phyloP scores from a whole-genome alignment of 2,329 filamentous ascomycete genomes.

The Hymenoscyphus scutula region DNA sequence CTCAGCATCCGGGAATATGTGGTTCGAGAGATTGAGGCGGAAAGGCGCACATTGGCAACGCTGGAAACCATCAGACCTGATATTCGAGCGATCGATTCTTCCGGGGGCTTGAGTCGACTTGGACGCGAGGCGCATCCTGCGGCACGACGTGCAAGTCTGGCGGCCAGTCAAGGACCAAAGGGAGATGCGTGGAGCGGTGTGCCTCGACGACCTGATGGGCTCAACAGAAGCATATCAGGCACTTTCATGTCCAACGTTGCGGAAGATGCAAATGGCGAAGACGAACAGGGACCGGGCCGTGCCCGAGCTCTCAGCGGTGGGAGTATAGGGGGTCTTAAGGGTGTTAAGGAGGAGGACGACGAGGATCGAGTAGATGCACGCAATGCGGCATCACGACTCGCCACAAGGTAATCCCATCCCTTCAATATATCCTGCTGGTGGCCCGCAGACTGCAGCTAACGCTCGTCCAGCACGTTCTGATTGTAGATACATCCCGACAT shows the following conservation, averaged over 20 bases:
- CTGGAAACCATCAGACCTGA: constrained; percentile 93
- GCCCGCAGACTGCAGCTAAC: constrained; percentile 1
- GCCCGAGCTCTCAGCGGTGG: constrained; percentile 34
- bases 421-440: constrained; percentile 10
- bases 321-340: constrained; percentile 48
- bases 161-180: constrained; percentile 89
- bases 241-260: constrained; percentile 63
- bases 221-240: constrained; percentile 73
- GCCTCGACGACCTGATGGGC: constrained; percentile 70
- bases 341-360: constrained; percentile 75
- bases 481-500: constrained; percentile 14
- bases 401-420: constrained; percentile 68
- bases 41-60: constrained; percentile 85
- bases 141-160: constrained; percentile 69
- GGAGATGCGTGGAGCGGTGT: constrained; percentile 99
- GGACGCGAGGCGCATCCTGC: constrained; percentile 83
- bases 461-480: constrained; percentile 11
- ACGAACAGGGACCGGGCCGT: constrained; percentile 41
- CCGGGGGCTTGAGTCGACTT: constrained; percentile 83
- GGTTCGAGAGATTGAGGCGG: constrained; percentile 90
- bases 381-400: constrained; percentile 91
- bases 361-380: constrained; percentile 92
- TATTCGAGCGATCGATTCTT: constrained; percentile 87
- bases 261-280: constrained; percentile 60
- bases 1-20: constrained; percentile 87